Evolutionary conservation across 2,329 filamentous ascomycete genomes (phyloP).

Genomic region (Aspergillus piperis): DNA sequence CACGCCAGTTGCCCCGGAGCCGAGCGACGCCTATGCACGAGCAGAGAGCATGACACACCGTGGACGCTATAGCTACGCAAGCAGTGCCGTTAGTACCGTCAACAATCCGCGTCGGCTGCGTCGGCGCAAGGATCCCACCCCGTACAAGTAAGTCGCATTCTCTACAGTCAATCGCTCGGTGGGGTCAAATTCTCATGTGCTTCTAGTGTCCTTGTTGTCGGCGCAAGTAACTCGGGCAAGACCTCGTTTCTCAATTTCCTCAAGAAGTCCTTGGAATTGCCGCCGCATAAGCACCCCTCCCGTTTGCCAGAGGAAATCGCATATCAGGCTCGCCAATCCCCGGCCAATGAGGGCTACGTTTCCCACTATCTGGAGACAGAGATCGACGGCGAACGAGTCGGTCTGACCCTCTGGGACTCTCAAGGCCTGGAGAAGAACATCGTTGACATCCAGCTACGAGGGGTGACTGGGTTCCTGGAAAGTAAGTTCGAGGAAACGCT

Average conservation of each 20-base stretch:
- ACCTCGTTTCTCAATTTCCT: slow-evolving; percentile 97
- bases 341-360: slow-evolving; percentile 68
- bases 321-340: slow-evolving; percentile 56
- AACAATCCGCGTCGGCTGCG: slow-evolving; percentile 91
- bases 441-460: slow-evolving; percentile 88
- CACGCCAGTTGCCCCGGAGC: slow-evolving; percentile 41
- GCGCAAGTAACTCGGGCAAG: slow-evolving; percentile 85
- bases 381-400: slow-evolving; percentile 86
- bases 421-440: slow-evolving; percentile 92
- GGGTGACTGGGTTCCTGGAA: slow-evolving; percentile 90
- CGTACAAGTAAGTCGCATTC: slow-evolving; percentile 80
- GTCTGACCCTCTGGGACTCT: slow-evolving; percentile 94
- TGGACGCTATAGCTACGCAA: slow-evolving; percentile 93
- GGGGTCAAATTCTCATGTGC: slow-evolving; percentile 7
- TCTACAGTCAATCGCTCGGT: not conserved
- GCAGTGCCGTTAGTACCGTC: slow-evolving; percentile 84
- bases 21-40: slow-evolving; percentile 72
- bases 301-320: slow-evolving; percentile 60
- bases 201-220: slow-evolving; percentile 81
- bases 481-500: slow-evolving; percentile 99
- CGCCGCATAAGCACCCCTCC: slow-evolving; percentile 70
- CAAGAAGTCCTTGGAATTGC: slow-evolving; percentile 78
- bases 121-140: slow-evolving; percentile 93
- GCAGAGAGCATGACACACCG: slow-evolving; percentile 96
- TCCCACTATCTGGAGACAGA: slow-evolving; percentile 92